Evolutionary conservation across 192 early-diverging fungal species (phyloP), one percentile per base, ranked within the genome.

Genomic region (Oehlia diaphana): DNA sequence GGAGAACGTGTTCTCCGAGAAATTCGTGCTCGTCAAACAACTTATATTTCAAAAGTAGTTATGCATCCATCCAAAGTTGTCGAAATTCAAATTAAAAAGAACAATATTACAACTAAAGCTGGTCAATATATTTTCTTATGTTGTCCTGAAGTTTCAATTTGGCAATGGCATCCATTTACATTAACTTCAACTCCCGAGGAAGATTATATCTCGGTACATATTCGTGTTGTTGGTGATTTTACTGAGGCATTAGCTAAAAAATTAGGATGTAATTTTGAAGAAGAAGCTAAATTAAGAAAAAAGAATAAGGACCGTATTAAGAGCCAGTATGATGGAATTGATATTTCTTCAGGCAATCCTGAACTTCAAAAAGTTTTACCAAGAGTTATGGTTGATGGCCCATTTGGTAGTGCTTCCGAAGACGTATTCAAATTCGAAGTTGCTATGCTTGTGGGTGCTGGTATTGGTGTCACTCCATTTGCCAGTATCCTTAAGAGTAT

Each of bases 161-260:
- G 91, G 78, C 89, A 96, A 80, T 96, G 90, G 92, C 94, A 95
- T 73, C 92, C 94, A 1, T 92, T 94, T 81, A 94, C 92, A 1
- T 88, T 96, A 69, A 90, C 91, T 9, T 93, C 91, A 44, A 86
- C 89, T 3, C 90, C 93, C 28, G 94, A 96, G 81, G 94, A 96
- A 74, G 91, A 92, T 31, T 87, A 90, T 58, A 85, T 94, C 33
- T 90, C 92, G 23, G 76, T 96, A 2, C 94, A 96, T 86, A 90
- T 95, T 74, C 91, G 93, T 67, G 77, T 94, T n/a, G 85, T 87
- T 39, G 93, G 93, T 31, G 90, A 92, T 81, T 95, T 93, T 90
- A 94, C 94, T 9, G 86, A 84, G 77, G 82, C 81, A 47, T 80
- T 92, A 12, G 87, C 91, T 19, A 83, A 90, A 74, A 86, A 88